These are phyloP conservation scores for Elaphomyces granulatus DNA, from an alignment of 495 filamentous ascomycete species.

Conservation along the genomic window DNA sequence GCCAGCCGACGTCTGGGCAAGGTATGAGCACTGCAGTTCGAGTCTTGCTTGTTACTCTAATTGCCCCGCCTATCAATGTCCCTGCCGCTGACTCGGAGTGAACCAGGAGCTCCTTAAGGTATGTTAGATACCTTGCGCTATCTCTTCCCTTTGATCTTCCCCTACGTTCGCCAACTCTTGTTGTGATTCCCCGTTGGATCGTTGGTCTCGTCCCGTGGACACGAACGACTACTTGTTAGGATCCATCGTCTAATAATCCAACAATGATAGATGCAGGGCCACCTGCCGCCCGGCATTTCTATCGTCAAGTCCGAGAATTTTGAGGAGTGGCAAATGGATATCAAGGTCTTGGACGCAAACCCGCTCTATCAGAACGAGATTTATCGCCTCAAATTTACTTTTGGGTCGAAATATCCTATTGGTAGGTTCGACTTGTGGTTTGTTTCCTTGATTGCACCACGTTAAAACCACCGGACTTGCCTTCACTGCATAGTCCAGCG, in stretches of 20 bases:
- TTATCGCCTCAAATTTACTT: slow-evolving; percentile 79
- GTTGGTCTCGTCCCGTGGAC: neutral
- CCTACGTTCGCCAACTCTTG: neutral
- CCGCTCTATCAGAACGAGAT: slow-evolving; percentile 71
- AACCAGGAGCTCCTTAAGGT: slow-evolving; percentile 30
- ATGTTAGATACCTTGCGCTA: slow-evolving; percentile 3
- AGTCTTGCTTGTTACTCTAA: neutral
- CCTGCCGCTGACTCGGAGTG: slow-evolving; percentile 1
- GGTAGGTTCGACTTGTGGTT: no score
- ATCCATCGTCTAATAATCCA: neutral
- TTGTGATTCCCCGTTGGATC: slow-evolving; percentile 2
- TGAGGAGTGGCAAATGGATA: slow-evolving; percentile 87
- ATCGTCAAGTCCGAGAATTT: slow-evolving; percentile 70
- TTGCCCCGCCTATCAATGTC: no score
- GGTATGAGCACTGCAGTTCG: slow-evolving; percentile 13
- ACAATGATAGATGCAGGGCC: slow-evolving; percentile 29
- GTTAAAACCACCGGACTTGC: no score
- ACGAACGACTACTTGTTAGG: neutral
- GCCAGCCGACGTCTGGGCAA: slow-evolving; percentile 36
- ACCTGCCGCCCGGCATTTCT: slow-evolving; percentile 52
- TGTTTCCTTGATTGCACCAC: no score
- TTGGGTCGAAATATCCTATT: slow-evolving; percentile 76
- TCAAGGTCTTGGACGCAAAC: slow-evolving; percentile 79
- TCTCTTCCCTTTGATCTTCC: neutral
- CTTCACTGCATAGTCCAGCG: no score